Conservation (phyloP, 495 filamentous ascomycete genomes). For the Penicillium malachiteum region DNA sequence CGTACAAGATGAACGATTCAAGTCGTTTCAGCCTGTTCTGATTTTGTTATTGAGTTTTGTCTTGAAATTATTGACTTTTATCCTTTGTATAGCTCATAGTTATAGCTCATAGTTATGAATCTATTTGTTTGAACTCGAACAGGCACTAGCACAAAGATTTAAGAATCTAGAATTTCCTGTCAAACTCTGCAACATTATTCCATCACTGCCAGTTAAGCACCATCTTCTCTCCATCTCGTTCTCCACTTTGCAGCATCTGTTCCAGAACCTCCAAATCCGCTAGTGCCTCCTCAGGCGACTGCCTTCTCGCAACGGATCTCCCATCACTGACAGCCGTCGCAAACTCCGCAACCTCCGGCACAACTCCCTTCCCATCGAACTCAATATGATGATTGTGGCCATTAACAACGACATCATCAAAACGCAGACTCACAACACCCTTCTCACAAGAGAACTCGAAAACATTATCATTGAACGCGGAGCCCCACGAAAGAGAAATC, state of each 20-base stretch:
- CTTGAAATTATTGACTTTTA: too few species aligned
- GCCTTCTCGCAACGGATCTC: conserved; percentile 50
- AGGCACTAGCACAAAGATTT: too few species aligned
- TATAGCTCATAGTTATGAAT: too few species aligned
- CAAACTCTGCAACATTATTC: too few species aligned
- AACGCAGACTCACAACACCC: conserved; percentile 52
- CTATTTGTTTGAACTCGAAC: too few species aligned
- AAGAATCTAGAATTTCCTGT: too few species aligned
- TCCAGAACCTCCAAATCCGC: conserved; percentile 69
- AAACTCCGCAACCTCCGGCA: conserved; percentile 66
- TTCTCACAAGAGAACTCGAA: conserved; percentile 49
- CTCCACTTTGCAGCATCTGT: conserved; percentile 63
- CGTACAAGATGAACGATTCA: too few species aligned
- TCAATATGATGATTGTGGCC: conserved; percentile 51
- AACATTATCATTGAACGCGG: conserved; percentile 56
- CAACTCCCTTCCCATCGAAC: conserved; percentile 59
- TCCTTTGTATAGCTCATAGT: too few species aligned
- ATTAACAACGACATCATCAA: conserved; percentile 55
- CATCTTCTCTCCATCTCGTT: conserved; percentile 50
- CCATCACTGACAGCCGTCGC: conserved; percentile 50
- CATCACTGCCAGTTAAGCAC: conserved; percentile 23
- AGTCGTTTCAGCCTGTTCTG: too few species aligned
- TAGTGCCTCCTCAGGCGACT: conserved; percentile 65
- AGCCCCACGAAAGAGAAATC: conserved; percentile 64
- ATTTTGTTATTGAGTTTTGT: too few species aligned